phyloP scores from a whole-genome alignment of 1,139 yeast species.

The Yarrowia galli region DNA sequence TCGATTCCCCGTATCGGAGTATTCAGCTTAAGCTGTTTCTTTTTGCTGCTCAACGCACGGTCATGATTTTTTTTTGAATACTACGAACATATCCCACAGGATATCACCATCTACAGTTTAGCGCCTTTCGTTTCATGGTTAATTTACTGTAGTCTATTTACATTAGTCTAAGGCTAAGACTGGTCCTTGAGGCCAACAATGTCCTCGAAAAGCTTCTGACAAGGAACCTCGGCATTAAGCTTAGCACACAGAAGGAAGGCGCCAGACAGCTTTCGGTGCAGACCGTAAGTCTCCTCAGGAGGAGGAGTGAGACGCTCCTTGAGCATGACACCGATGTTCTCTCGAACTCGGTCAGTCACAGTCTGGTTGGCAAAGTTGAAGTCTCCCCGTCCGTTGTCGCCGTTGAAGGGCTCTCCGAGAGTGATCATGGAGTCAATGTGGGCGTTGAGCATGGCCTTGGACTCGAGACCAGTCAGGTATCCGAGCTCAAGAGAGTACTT shows the following conservation, averaged over 20 bases:
- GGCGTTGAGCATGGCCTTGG: conserved; percentile 85
- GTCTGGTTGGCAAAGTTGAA: conserved; percentile 86
- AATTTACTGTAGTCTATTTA: conserved; percentile 18
- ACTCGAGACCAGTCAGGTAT: conserved; percentile 89
- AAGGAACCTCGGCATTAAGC: conserved; percentile 81
- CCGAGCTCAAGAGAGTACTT: conserved; percentile 77
- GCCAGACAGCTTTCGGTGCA: conserved; percentile 94
- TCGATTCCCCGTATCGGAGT: conserved; percentile 38
- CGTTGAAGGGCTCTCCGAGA: conserved; percentile 89
- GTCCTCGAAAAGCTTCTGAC: conserved; percentile 77
- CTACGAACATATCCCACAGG: no score
- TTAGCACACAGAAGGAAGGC: conserved; percentile 90
- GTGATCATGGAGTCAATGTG: conserved; percentile 91
- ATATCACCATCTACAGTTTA: no score
- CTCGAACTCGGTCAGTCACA: conserved; percentile 89
- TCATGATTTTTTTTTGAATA: no score
- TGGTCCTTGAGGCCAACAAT: conserved; percentile 59
- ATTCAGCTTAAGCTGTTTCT: not conserved
- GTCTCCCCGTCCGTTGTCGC: conserved; percentile 55
- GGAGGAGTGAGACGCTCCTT: conserved; percentile 94
- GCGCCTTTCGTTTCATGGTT: not conserved
- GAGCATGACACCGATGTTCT: conserved; percentile 85
- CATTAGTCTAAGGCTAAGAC: conserved; percentile 7
- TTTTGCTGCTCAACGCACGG: not conserved
- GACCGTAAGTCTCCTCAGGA: conserved; percentile 95